Evolutionary conservation across 371 early-diverging fungal species (phyloP).

Genomic region (Mucor piriformis): DNA sequence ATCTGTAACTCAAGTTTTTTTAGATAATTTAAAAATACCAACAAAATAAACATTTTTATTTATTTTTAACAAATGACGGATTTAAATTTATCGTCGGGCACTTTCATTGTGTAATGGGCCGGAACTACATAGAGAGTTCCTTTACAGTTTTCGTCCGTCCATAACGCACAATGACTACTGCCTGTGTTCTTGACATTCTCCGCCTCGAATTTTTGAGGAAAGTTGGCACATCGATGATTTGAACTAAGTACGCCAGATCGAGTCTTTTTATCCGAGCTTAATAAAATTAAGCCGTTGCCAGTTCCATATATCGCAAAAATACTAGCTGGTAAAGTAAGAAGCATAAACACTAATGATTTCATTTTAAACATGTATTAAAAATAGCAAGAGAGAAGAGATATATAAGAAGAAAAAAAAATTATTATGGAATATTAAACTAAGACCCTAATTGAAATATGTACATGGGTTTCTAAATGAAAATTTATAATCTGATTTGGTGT

Average conservation of each 20-base stretch:
- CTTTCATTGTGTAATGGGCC: constrained; percentile 41
- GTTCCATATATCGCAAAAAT: constrained; percentile 19
- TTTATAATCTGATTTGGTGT: constrained; percentile 20
- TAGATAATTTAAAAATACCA: constrained; percentile 16
- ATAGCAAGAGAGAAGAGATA: background rate
- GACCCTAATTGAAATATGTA: background rate
- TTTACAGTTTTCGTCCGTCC: constrained; percentile 37
- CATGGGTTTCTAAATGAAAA: constrained; percentile 7
- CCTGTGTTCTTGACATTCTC: constrained; percentile 35
- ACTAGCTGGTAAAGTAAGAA: constrained; percentile 6
- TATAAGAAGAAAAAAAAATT: background rate
- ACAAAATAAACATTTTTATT: constrained; percentile 5
- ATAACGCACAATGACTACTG: constrained; percentile 40
- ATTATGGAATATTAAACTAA: background rate
- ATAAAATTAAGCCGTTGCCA: constrained; percentile 29
- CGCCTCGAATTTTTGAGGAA: constrained; percentile 36
- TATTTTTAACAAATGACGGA: constrained; percentile 26
- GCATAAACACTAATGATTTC: background rate
- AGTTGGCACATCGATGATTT: constrained; percentile 36
- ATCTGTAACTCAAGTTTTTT: constrained; percentile 13
- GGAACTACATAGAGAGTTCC: constrained; percentile 42
- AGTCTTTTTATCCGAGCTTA: constrained; percentile 19
- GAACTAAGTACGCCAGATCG: constrained; percentile 38
- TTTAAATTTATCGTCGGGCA: constrained; percentile 27
- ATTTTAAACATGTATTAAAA: background rate